Conservation (phyloP, 768 basidiomycete genomes). For the Rhizopogon vinicolor region DNA sequence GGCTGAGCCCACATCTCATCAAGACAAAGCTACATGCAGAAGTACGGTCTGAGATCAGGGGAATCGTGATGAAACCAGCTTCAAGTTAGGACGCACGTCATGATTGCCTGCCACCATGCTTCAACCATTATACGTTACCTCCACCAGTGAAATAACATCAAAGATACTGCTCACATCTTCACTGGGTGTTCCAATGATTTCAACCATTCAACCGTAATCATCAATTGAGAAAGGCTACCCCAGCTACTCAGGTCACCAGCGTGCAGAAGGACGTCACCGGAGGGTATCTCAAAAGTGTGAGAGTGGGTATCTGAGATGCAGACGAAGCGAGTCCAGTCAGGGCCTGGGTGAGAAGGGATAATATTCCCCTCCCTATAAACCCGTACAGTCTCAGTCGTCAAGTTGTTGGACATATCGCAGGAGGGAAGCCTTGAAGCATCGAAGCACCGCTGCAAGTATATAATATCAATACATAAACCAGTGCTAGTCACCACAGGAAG, state of each 20-base stretch:
- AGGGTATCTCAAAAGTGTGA: constrained; percentile 40
- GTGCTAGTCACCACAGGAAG: too few species aligned
- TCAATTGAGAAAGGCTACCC: constrained; percentile 42
- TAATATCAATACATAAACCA: too few species aligned
- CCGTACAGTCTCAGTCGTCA: not conserved
- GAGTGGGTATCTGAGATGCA: constrained; percentile 33
- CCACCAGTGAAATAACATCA: not conserved
- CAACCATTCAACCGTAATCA: constrained; percentile 55
- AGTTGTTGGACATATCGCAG: too few species aligned
- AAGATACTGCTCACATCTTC: constrained; percentile 46
- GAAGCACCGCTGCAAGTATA: not conserved
- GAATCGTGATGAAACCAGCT: not conserved
- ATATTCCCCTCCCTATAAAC: constrained; percentile 1
- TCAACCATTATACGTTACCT: not conserved
- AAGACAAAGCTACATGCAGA: constrained; percentile 21
- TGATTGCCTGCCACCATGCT: constrained; percentile 75
- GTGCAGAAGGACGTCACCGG: constrained; percentile 64
- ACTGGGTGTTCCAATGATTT: constrained; percentile 47
- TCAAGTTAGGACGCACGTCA: constrained; percentile 34
- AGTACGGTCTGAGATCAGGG: not conserved
- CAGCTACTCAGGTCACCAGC: constrained; percentile 57
- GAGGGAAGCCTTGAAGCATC: too few species aligned
- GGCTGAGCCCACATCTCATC: constrained; percentile 12
- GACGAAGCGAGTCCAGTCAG: constrained; percentile 30
- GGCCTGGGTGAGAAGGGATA: constrained; percentile 26